A percentile compares a stretch with the other conserved stretches of the same genome.
Conservation (phyloP, 106 monocot species). For the Acorus gramineus region DNA sequence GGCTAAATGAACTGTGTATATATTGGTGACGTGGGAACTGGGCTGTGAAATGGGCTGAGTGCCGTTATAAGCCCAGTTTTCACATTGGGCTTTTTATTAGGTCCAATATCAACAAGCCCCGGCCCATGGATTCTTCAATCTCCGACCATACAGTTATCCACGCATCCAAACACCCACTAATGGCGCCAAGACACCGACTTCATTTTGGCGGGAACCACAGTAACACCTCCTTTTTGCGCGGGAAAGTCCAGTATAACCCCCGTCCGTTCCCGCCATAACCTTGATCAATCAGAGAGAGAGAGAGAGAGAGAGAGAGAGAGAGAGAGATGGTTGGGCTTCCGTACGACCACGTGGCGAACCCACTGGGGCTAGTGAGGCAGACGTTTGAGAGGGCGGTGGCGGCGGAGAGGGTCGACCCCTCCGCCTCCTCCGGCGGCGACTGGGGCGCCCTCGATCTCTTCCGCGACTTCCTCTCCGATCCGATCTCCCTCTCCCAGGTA, state of each 20-base stretch:
- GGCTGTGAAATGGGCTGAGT: too few relatives aligned
- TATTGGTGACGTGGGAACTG: too few relatives aligned
- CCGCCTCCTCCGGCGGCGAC: constrained; percentile 40
- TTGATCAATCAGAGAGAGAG: not conserved
- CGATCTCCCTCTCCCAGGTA: constrained; percentile 60
- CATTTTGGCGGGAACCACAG: too few relatives aligned
- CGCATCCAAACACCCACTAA: too few relatives aligned
- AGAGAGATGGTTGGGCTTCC: constrained; percentile 52
- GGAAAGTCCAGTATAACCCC: constrained; percentile 6
- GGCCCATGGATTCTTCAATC: too few relatives aligned
- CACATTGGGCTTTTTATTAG: too few relatives aligned
- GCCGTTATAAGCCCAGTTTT: too few relatives aligned
- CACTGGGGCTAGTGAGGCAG: constrained; percentile 70
- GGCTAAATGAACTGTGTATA: too few relatives aligned
- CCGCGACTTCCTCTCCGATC: constrained; percentile 62
- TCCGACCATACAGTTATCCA: too few relatives aligned
- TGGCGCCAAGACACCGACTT: too few relatives aligned
- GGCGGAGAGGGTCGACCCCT: constrained; percentile 4
- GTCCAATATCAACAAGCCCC: too few relatives aligned
- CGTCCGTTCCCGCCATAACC: not conserved
- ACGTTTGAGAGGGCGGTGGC: constrained; percentile 71
- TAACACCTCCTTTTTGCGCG: not conserved
- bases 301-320: constrained; percentile 23
- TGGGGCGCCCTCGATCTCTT: constrained; percentile 84
- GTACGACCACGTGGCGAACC: constrained; percentile 73